Evolutionary conservation across 352 stramenopile genomes (phyloP).

Genomic region (Thraustotheca clavata): DNA sequence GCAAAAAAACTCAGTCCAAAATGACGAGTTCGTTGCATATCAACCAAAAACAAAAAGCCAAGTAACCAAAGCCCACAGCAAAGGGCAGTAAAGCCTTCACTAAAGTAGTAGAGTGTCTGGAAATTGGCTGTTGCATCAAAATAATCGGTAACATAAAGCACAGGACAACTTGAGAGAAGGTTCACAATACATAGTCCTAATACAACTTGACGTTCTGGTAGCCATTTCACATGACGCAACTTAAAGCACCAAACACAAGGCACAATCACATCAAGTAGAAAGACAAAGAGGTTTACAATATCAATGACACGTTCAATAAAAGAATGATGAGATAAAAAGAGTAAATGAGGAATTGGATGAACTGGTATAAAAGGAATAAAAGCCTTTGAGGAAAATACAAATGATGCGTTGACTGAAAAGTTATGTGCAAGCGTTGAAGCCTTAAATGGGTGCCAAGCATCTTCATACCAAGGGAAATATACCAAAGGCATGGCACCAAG

Average conservation of each 20-base stretch:
- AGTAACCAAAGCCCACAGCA: conserved; percentile 10
- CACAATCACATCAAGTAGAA: conserved; percentile 9
- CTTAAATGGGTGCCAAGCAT: neutral
- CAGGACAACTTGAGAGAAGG: conserved; percentile 3
- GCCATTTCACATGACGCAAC: neutral
- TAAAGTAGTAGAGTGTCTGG: conserved; percentile 6
- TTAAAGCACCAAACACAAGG: neutral
- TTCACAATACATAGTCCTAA: conserved; percentile 1
- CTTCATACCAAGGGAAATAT: conserved; percentile 19
- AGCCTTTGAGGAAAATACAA: neutral
- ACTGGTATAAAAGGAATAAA: neutral
- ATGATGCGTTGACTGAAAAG: conserved; percentile 1
- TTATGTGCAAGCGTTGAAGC: neutral
- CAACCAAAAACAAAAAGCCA: neutral
- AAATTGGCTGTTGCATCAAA: conserved; percentile 8
- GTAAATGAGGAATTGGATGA: conserved; percentile 6
- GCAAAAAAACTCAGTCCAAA: conserved; percentile 13
- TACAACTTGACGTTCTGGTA: conserved; percentile 1
- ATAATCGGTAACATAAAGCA: conserved; percentile 8
- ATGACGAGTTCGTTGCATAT: conserved; percentile 16
- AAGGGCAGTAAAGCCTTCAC: neutral
- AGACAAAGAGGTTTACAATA: conserved; percentile 9
- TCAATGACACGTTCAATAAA: conserved; percentile 16
- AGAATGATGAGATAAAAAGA: conserved; percentile 7
- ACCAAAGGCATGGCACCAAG: neutral